phyloP scores from a whole-genome alignment of 768 basidiomycete genomes.

The Porpolomopsis calyptriformis region DNA sequence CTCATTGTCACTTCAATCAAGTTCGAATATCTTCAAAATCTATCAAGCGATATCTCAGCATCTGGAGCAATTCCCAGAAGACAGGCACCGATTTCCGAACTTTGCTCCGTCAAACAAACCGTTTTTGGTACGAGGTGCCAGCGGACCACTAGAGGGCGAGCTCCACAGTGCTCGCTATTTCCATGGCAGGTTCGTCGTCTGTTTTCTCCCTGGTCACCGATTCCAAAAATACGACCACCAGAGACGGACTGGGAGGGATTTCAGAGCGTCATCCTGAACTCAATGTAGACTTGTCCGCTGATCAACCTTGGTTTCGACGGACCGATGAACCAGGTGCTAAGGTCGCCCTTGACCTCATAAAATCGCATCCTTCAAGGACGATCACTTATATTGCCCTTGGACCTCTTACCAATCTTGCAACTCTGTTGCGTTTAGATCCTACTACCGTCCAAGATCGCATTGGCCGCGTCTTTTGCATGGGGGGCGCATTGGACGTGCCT shows the following conservation, averaged over 20 bases:
- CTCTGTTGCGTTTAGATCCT: constrained; percentile 46
- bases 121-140: constrained; percentile 53
- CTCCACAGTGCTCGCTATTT: constrained; percentile 75
- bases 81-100: constrained; percentile 50
- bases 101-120: constrained; percentile 42
- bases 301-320: constrained; percentile 36
- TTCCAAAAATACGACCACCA: constrained; percentile 17
- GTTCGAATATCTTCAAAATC: constrained; percentile 64
- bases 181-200: constrained; percentile 51
- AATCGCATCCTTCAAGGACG: constrained; percentile 36
- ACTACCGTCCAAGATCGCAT: constrained; percentile 44
- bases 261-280: constrained; percentile 57
- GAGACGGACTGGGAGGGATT: constrained; percentile 63
- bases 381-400: constrained; percentile 68
- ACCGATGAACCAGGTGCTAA: constrained; percentile 40
- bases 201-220: neutral
- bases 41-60: constrained; percentile 60
- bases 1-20: constrained; percentile 18
- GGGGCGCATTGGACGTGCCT: constrained; percentile 85
- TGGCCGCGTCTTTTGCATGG: constrained; percentile 80
- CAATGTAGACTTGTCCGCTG: constrained; percentile 20
- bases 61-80: constrained; percentile 42
- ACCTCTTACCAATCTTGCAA: constrained; percentile 72
- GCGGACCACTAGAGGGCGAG: constrained; percentile 59
- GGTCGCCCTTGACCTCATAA: constrained; percentile 46